A percentile compares a stretch with the other conserved stretches of the same genome.
Evolutionary conservation across 2,329 filamentous ascomycete species (phyloP).

Genomic region (Aspergillaceae sp.): DNA sequence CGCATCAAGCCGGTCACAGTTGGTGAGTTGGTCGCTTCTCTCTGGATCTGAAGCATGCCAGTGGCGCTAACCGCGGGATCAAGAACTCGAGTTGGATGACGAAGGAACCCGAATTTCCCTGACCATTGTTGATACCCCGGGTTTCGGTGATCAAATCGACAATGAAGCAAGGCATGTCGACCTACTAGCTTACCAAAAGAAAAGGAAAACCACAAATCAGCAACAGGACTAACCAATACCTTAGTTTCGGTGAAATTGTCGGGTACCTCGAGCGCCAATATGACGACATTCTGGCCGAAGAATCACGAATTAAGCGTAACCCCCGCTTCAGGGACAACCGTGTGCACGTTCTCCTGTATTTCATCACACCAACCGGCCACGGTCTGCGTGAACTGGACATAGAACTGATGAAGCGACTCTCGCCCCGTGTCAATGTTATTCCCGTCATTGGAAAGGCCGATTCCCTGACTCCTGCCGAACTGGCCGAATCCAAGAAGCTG

Average conservation of each 20-base stretch:
- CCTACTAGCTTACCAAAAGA: neutral
- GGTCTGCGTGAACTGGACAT: slow-evolving; percentile 98
- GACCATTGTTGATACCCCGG: slow-evolving; percentile 96
- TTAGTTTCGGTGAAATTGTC: slow-evolving; percentile 91
- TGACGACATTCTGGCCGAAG: slow-evolving; percentile 97
- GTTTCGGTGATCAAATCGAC: slow-evolving; percentile 97
- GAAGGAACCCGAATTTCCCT: slow-evolving; percentile 96
- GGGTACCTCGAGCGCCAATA: slow-evolving; percentile 98
- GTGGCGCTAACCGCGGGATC: slow-evolving; percentile 23
- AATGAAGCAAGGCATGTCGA: slow-evolving; percentile 81
- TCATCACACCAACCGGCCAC: slow-evolving; percentile 96
- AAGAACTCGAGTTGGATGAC: slow-evolving; percentile 92
- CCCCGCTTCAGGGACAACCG: slow-evolving; percentile 98
- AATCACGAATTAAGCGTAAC: slow-evolving; percentile 99
- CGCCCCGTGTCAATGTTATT: slow-evolving; percentile 96
- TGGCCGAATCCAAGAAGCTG: slow-evolving; percentile 98
- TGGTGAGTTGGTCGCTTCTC: slow-evolving; percentile 51
- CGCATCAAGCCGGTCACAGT: slow-evolving; percentile 98
- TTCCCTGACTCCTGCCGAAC: slow-evolving; percentile 88
- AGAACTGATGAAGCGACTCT: slow-evolving; percentile 98
- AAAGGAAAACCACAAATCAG: neutral
- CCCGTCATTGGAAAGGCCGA: slow-evolving; percentile 98
- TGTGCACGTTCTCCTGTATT: slow-evolving; percentile 96
- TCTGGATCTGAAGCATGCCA: slow-evolving; percentile 2
- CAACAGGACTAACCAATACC: slow-evolving; percentile 17